Base-by-base conservation (phyloP, 2,329 filamentous ascomycete genomes). In the Bipolaris oryzae region DNA sequence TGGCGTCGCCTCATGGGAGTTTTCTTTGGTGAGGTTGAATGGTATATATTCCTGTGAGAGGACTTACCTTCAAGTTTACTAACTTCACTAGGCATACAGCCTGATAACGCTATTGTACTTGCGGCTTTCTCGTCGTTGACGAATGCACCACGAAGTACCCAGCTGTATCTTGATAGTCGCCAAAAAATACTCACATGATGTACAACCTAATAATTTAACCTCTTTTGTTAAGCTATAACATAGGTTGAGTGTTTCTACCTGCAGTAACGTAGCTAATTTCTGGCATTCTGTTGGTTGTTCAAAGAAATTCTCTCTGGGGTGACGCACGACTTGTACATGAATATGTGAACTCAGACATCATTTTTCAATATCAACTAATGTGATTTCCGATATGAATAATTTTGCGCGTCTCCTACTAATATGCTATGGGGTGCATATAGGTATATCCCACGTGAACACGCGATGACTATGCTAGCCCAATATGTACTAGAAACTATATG, bases 381-480 rank as follows among this genome's bases (percentile, higher is more conserved):
- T 10, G 16, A 31, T 44, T 7, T 31, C 13, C n/a, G 10, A 11
- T 18, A 7, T n/a, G 3, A 28, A 23, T 7, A 37, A 16, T 11
- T 28, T 16, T 15, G 7, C 37, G n/a, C 6, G 11, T 31, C 7
- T 9, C 31, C 13, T 6, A 15, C 20, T 16, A 16, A 11, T 15
- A 11, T 23, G 10, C 7, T 28, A 33, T 50, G 25, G 25, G 18
- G 16, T 50, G 13, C 6, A 31, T 7, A 37, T 23, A 13, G 15
- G 31, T 18, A 21, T 16, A 5, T 23, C 7, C 18, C 49, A 51
- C 49, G 49, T 51, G 49, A 51, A 51, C 49, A 51, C 49, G 49
- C 49, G 49, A 43, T 18, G n/a, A 28, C 18, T 25, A 31, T 39
- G 20, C 49, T 51, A 51, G 35, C 49, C 49, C 20, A 37, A 43